phyloP scores from a whole-genome alignment of 768 basidiomycete genomes.

The Rhodotorula toruloides region DNA sequence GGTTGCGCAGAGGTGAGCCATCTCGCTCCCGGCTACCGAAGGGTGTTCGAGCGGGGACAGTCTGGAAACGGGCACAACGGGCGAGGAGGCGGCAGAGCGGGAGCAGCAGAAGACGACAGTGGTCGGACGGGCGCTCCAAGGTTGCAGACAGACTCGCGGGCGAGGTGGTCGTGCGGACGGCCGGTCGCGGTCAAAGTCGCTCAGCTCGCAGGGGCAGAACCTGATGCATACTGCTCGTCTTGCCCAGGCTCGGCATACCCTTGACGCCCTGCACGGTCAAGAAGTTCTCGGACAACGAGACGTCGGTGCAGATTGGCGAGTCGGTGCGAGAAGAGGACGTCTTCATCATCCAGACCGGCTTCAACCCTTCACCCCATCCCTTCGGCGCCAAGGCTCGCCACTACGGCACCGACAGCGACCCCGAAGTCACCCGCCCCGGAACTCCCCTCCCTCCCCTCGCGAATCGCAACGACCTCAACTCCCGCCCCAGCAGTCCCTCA shows the following conservation, averaged over 20 bases:
- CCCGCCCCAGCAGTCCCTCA: slow-evolving; percentile 15
- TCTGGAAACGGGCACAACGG: too few relatives aligned
- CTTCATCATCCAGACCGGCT: slow-evolving; percentile 78
- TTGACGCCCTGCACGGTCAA: slow-evolving; percentile 78
- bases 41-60: too few relatives aligned
- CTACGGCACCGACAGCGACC: slow-evolving; percentile 23
- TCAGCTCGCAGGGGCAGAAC: too few relatives aligned
- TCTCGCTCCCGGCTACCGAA: too few relatives aligned
- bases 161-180: too few relatives aligned
- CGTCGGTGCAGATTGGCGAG: slow-evolving; percentile 65
- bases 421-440: slow-evolving; percentile 23
- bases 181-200: too few relatives aligned
- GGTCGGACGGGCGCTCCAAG: too few relatives aligned
- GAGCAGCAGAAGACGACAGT: too few relatives aligned
- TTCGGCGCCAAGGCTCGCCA: slow-evolving; percentile 30
- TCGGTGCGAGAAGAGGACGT: slow-evolving; percentile 97
- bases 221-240: slow-evolving; percentile 12
- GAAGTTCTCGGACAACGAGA: slow-evolving; percentile 92
- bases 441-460: slow-evolving; percentile 27
- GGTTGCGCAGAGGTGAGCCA: slow-evolving; percentile 89
- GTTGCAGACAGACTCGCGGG: too few relatives aligned
- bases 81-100: too few relatives aligned
- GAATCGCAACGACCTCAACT: slow-evolving; percentile 18
- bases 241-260: slow-evolving; percentile 75
- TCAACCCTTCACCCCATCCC: slow-evolving; percentile 42